A percentile compares a stretch with the other conserved stretches of the same genome.
These are phyloP conservation scores for Parsonsia alboflavescens DNA, from an alignment of 257 asterid species.

Conservation along the genomic window DNA sequence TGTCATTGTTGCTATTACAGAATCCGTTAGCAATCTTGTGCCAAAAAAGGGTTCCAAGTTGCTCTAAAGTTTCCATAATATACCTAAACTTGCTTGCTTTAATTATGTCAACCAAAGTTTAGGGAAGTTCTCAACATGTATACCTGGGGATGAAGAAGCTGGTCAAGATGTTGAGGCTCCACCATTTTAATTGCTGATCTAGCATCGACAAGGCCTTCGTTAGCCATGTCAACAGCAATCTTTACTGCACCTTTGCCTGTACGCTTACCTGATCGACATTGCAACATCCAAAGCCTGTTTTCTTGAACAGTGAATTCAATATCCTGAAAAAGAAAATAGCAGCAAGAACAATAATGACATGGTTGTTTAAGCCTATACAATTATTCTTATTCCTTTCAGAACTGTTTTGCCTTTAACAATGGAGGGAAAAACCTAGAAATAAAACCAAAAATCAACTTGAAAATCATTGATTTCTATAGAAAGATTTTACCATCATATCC, in stretches of 20 bases:
- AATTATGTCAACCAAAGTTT: conserved; percentile 3
- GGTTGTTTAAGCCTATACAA: not conserved
- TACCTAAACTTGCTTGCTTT: not conserved
- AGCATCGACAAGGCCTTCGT: conserved; percentile 65
- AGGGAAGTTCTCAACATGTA: not conserved
- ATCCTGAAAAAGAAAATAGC: conserved; percentile 38
- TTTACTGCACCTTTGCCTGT: conserved; percentile 91
- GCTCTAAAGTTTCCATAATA: not conserved
- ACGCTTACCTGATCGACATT: conserved; percentile 84
- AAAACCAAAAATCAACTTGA: not conserved
- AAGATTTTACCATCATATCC: conserved; percentile 83
- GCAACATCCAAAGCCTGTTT: conserved; percentile 89
- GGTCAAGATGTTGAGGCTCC: conserved; percentile 95
- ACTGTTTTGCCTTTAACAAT: not conserved
- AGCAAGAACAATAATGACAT: not conserved
- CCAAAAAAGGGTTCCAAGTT: too few relatives aligned
- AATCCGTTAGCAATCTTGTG: not conserved
- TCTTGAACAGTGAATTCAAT: conserved; percentile 96
- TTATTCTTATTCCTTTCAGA: not conserved
- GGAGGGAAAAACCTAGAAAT: not conserved
- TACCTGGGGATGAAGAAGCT: conserved; percentile 99
- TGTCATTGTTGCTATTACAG: not conserved
- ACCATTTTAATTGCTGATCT: conserved; percentile 66
- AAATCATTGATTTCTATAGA: not conserved
- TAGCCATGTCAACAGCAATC: conserved; percentile 88